Evolutionary conservation across 2,329 filamentous ascomycete species (phyloP).

Genomic region (Aureobasidium sp.): DNA sequence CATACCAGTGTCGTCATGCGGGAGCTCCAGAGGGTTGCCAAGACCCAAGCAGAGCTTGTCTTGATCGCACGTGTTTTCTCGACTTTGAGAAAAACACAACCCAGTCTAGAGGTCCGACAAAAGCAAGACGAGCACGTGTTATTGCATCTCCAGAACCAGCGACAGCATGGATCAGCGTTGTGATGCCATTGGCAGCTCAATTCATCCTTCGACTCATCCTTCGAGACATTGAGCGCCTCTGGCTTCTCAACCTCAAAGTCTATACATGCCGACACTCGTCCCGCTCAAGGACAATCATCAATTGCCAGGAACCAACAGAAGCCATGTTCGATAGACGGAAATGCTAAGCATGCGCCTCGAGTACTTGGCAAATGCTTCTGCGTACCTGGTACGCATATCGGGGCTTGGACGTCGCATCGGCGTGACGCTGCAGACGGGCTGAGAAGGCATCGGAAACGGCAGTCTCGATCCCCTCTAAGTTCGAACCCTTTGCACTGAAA

Average conservation of each 20-base stretch:
- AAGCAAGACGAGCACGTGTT: not conserved
- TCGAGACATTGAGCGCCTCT: not conserved
- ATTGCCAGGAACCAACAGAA: not conserved
- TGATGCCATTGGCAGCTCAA: not conserved
- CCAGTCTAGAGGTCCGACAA: not conserved
- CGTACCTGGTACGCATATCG: not conserved
- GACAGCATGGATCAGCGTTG: not conserved
- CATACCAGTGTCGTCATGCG: not conserved
- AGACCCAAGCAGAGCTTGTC: constrained; percentile 5
- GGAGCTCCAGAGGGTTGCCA: no score
- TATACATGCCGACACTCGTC: not conserved
- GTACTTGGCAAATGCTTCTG: not conserved
- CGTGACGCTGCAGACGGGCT: no score
- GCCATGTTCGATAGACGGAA: not conserved
- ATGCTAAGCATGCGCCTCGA: not conserved
- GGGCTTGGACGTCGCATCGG: not conserved
- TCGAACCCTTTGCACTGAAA: no score
- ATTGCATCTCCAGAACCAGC: not conserved
- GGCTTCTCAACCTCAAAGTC: not conserved
- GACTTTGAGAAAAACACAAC: not conserved
- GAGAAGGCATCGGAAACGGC: no score
- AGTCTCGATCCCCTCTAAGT: no score
- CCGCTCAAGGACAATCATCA: no score
- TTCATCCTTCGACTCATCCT: not conserved
- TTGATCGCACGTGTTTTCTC: not conserved